These are phyloP conservation scores for Cenococcum geophilum DNA, from an alignment of 495 filamentous ascomycete genomes.

Conservation along the genomic window DNA sequence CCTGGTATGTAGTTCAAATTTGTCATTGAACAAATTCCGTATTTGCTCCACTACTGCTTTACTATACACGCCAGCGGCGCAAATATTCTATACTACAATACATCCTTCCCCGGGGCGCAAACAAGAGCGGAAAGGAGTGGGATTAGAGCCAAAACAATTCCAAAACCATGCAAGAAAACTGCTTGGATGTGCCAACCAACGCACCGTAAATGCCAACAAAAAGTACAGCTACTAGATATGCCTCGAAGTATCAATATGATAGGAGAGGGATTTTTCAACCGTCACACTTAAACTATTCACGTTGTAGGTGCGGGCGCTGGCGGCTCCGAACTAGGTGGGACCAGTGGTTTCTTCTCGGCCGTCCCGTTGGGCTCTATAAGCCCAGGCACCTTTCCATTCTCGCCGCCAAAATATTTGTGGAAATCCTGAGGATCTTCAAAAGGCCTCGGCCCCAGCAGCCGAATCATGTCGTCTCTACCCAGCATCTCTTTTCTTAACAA, in stretches of 20 bases:
- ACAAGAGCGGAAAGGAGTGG: slow-evolving; percentile 1
- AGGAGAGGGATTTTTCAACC: too few species aligned
- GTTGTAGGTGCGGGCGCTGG: neutral
- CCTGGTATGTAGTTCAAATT: neutral
- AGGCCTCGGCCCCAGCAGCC: slow-evolving; percentile 73
- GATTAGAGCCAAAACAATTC: neutral
- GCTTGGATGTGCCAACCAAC: neutral
- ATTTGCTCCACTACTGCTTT: neutral
- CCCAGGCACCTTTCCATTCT: slow-evolving; percentile 25
- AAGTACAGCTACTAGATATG: neutral
- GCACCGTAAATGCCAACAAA: neutral
- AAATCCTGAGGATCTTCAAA: slow-evolving; percentile 85
- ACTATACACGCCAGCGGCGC: too few species aligned
- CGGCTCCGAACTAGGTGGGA: slow-evolving; percentile 14
- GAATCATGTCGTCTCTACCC: slow-evolving; percentile 80
- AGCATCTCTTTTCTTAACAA: slow-evolving; percentile 86
- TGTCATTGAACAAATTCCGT: neutral
- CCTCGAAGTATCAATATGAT: too few species aligned
- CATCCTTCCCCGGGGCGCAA: neutral
- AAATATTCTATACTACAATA: slow-evolving; percentile 1
- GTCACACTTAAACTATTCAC: neutral
- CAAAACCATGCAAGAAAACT: neutral
- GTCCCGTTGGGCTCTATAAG: slow-evolving; percentile 21
- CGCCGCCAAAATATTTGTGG: slow-evolving; percentile 72
- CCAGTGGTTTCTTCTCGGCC: slow-evolving; percentile 23